phyloP scores from a whole-genome alignment of 2,329 filamentous ascomycete species.

The Cordyceps cicadae region DNA sequence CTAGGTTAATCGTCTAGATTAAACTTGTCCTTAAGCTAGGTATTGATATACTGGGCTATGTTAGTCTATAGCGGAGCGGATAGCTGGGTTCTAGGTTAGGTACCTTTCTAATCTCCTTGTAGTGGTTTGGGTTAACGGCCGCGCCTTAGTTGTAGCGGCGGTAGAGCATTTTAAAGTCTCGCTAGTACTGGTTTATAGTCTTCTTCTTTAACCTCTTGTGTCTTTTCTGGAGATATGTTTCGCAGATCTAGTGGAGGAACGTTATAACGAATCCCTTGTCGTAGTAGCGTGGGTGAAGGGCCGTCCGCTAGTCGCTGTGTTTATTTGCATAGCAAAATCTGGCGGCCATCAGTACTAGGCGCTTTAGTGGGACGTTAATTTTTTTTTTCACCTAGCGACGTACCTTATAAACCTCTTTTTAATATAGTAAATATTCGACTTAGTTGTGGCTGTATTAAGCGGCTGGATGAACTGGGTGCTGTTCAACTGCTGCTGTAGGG shows the following conservation, averaged over 20 bases:
- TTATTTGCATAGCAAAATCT: too few species aligned
- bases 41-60: not conserved
- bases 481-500: too few species aligned
- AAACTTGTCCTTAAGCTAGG: constrained; percentile 15
- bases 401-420: too few species aligned
- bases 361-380: too few species aligned
- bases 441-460: too few species aligned
- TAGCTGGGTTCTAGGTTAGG: not conserved
- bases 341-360: too few species aligned
- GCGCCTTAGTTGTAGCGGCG: constrained; percentile 14
- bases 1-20: constrained; percentile 12
- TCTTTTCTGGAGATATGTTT: constrained; percentile 14
- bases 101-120: constrained; percentile 9
- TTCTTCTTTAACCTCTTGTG: constrained; percentile 13
- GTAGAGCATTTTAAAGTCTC: too few species aligned
- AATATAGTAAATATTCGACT: too few species aligned
- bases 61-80: not conserved
- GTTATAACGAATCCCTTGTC: constrained; percentile 19
- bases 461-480: too few species aligned
- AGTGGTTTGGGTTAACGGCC: constrained; percentile 15
- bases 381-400: too few species aligned
- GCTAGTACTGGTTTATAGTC: constrained; percentile 17
- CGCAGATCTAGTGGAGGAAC: constrained; percentile 19
- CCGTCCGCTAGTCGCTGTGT: too few species aligned
- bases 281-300: too few species aligned